Evolutionary conservation across 164 flowering plant species (phyloP), one percentile per base, ranked within the genome.

Genomic region (Houttuynia cordata): DNA sequence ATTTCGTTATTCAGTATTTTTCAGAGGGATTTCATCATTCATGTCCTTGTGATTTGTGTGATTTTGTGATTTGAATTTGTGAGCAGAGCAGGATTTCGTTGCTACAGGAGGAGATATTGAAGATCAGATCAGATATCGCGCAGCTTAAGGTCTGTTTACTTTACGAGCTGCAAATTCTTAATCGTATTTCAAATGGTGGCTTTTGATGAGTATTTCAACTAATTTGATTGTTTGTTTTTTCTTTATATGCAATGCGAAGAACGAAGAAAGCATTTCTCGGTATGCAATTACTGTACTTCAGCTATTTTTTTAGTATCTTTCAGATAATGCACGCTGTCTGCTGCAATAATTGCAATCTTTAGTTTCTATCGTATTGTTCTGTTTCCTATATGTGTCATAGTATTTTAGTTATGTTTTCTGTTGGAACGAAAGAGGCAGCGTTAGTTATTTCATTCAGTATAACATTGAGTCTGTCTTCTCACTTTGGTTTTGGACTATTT

Each of bases 121-220:
- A 66, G 13, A 64, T 76, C 63, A 80, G 78, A 58, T 63, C 79
- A 58, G 80, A 78, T 60, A 60, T 81, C 0, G 84, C 79, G 22
- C 73, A 67, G 74, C 76, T 82, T 15, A 87, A 87, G 90, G 92
- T 82, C 49, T 25, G n/a, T n/a, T n/a, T n/a, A n/a, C n/a, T n/a
- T n/a, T n/a, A n/a, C n/a, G n/a, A n/a, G n/a, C n/a, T n/a, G n/a
- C n/a, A 14, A 8, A 1, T 54, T 19, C 23, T 30, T 70, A 42
- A 24, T 45, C 58, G 10, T 51, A 66, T 20, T 18, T 30, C n/a
- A 51, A 51, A 17, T 19, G 21, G 53, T 51, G 15, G 57, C 34
- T n/a, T n/a, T n/a, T 56, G 24, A 56, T 25, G 13, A 24, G 37
- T 30, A 34, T 8, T 30, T 56, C 18, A 15, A 30, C 19, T 56